phyloP scores from a whole-genome alignment of 192 early-diverging fungal species.

The Coemansia pectinata region DNA sequence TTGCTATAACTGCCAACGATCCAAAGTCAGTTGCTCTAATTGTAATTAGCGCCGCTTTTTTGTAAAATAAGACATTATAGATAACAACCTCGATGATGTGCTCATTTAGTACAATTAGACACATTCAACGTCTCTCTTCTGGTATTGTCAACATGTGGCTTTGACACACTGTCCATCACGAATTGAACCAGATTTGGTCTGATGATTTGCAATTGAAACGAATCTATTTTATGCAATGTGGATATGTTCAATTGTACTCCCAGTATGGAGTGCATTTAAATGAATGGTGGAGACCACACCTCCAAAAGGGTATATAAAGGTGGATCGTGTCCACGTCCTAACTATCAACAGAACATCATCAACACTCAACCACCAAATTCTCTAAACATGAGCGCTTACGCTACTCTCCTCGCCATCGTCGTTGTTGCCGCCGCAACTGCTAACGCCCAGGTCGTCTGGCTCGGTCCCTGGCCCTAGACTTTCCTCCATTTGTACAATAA shows the following conservation, averaged over 20 bases:
- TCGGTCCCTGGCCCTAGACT: conserved; percentile 5
- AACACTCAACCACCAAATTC: background rate
- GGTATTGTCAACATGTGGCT: background rate
- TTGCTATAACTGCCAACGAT: background rate
- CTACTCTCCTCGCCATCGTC: conserved; percentile 7
- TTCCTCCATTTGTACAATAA: background rate
- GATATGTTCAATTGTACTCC: background rate
- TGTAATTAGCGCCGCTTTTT: background rate
- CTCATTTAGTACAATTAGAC: background rate
- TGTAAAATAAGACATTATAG: background rate
- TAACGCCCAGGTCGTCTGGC: conserved; percentile 4
- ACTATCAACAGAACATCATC: background rate
- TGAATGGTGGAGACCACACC: background rate
- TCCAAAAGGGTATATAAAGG: background rate
- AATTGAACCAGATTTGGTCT: background rate
- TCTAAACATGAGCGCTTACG: background rate
- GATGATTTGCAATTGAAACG: background rate
- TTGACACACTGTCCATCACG: background rate
- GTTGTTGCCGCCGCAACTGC: conserved; percentile 6
- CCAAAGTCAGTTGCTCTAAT: background rate
- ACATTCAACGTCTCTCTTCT: background rate
- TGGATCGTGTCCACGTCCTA: too few species aligned
- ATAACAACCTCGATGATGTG: background rate
- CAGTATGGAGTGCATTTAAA: background rate
- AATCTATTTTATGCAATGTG: background rate